These are phyloP conservation scores for Gonium pectorale DNA, from an alignment of 139 green algal genomes.

Conservation along the genomic window DNA sequence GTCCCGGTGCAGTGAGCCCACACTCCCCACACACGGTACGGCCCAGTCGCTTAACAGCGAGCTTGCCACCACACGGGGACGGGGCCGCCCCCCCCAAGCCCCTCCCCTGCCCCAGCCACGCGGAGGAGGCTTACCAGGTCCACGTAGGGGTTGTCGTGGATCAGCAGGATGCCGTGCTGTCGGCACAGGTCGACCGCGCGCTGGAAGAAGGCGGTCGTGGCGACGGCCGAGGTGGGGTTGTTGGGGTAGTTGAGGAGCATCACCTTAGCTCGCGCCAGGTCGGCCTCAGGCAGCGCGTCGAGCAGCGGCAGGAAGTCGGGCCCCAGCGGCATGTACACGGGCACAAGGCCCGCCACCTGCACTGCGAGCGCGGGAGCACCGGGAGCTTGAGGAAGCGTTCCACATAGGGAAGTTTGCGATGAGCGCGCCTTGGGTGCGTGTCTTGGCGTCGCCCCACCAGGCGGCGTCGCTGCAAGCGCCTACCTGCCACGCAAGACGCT, in stretches of 20 bases:
- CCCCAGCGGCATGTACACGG: conserved; percentile 48
- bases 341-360: conserved; percentile 56
- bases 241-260: conserved; percentile 75
- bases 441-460: no score
- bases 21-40: no score
- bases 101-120: no score
- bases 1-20: no score
- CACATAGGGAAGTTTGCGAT: no score
- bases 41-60: no score
- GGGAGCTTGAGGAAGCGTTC: background rate
- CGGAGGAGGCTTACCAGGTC: conserved; percentile 59
- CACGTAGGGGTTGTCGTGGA: conserved; percentile 69
- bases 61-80: no score
- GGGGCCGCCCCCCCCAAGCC: background rate
- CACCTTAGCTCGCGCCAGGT: conserved; percentile 4
- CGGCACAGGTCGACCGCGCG: conserved; percentile 56
- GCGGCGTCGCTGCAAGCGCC: no score
- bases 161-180: conserved; percentile 59
- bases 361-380: conserved; percentile 1
- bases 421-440: no score
- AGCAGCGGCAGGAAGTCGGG: conserved; percentile 49
- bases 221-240: conserved; percentile 63
- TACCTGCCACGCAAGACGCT: no score
- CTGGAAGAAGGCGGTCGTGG: conserved; percentile 56
- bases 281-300: background rate